phyloP scores from a whole-genome alignment of 805 yeast species.

The Candida bentonensis region DNA sequence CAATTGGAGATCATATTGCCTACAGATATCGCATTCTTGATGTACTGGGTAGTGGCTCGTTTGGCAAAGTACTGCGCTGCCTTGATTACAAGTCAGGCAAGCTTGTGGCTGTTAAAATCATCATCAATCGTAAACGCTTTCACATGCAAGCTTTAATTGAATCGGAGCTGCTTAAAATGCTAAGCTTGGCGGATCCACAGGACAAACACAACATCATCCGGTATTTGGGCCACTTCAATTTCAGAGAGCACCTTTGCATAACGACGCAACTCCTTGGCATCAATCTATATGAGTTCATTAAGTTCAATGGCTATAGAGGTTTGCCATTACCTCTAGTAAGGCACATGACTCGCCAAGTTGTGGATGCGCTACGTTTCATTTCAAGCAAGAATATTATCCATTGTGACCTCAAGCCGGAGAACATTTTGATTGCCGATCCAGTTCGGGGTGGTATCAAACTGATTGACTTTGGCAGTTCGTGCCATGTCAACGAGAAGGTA shows the following conservation, averaged over 20 bases:
- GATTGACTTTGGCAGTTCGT: constrained; percentile 62
- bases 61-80: constrained; percentile 65
- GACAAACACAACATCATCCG: constrained; percentile 30
- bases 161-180: constrained; percentile 45
- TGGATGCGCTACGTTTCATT: constrained; percentile 45
- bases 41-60: constrained; percentile 63
- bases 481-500: constrained; percentile 54
- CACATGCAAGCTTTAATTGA: constrained; percentile 68
- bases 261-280: constrained; percentile 58
- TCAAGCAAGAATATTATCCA: constrained; percentile 51
- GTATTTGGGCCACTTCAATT: constrained; percentile 58
- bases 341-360: constrained; percentile 38
- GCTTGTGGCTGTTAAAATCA: constrained; percentile 60
- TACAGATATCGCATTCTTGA: constrained; percentile 53
- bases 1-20: constrained; percentile 56
- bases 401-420: constrained; percentile 81
- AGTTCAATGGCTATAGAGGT: constrained; percentile 23
- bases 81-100: constrained; percentile 47
- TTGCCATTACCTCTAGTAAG: constrained; percentile 20
- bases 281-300: constrained; percentile 46
- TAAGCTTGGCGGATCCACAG: constrained; percentile 24
- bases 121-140: constrained; percentile 61
- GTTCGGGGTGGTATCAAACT: constrained; percentile 40
- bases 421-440: constrained; percentile 43
- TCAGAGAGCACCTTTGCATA: constrained; percentile 72